Evolutionary conservation across 352 stramenopile species (phyloP).

Genomic region (Globisporangium nagaii): DNA sequence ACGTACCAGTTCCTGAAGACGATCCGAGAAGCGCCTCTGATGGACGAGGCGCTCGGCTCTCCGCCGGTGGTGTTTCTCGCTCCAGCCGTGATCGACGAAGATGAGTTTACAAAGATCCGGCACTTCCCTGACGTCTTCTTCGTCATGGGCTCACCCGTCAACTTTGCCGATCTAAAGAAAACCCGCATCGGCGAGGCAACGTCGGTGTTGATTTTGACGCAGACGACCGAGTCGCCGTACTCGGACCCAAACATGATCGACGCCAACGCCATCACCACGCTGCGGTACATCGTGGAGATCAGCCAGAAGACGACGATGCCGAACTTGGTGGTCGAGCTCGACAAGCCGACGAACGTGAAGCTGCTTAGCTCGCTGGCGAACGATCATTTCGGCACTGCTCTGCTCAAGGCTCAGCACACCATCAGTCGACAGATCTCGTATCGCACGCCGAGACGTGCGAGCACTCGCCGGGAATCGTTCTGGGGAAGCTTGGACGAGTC

Average conservation of each 20-base stretch:
- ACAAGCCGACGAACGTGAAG: constrained; percentile 72
- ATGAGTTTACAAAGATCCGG: constrained; percentile 46
- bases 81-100: constrained; percentile 37
- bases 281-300: constrained; percentile 81
- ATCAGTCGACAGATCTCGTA: constrained; percentile 40
- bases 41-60: constrained; percentile 29
- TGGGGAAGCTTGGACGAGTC: constrained; percentile 29
- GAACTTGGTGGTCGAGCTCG: constrained; percentile 70
- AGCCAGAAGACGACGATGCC: constrained; percentile 56
- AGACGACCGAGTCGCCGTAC: constrained; percentile 40
- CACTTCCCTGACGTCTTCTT: constrained; percentile 62
- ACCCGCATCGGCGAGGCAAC: constrained; percentile 53
- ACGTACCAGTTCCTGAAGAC: constrained; percentile 69
- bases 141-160: constrained; percentile 63
- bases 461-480: constrained; percentile 40
- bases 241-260: constrained; percentile 80
- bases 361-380: constrained; percentile 69
- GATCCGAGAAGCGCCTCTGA: constrained; percentile 47
- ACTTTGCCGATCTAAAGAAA: constrained; percentile 64
- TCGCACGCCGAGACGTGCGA: constrained; percentile 28
- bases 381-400: constrained; percentile 31
- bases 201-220: constrained; percentile 62
- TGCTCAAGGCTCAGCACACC: constrained; percentile 29
- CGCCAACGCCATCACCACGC: constrained; percentile 72
- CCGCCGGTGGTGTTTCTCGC: constrained; percentile 58